Conservation (phyloP, 768 basidiomycete species). For the Astraeus odoratus region DNA sequence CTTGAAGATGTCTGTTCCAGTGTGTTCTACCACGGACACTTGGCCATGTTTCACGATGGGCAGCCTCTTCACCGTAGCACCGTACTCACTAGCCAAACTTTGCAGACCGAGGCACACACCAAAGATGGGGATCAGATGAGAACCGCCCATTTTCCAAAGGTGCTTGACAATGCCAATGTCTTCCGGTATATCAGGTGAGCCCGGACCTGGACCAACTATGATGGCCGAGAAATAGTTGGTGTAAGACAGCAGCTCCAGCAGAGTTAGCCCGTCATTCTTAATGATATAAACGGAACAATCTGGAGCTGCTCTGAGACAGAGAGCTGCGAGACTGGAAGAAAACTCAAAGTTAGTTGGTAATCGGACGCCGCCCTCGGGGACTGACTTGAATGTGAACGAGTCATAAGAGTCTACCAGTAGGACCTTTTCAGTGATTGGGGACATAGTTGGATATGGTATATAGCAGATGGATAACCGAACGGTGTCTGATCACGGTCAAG, state of each 20-base stretch:
- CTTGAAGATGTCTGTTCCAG: conserved; percentile 53
- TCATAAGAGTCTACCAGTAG: conserved; percentile 81
- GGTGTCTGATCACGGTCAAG: not conserved
- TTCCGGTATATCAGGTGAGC: conserved; percentile 53
- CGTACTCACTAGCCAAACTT: conserved; percentile 61
- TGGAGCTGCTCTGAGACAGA: conserved; percentile 60
- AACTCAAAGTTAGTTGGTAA: conserved; percentile 1
- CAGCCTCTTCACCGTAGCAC: conserved; percentile 53
- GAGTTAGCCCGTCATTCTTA: conserved; percentile 58
- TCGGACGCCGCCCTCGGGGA: conserved; percentile 7
- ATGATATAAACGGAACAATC: conserved; percentile 59
- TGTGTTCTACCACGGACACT: conserved; percentile 57
- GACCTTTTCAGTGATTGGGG: conserved; percentile 37
- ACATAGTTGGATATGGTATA: conserved; percentile 14
- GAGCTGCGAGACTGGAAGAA: conserved; percentile 61
- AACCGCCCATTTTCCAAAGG: conserved; percentile 57
- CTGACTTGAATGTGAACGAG: conserved; percentile 84
- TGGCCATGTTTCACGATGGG: conserved; percentile 75
- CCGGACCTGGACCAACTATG: conserved; percentile 75
- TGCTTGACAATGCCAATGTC: conserved; percentile 68
- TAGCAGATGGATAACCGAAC: not conserved
- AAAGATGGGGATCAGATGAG: conserved; percentile 59
- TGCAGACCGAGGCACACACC: conserved; percentile 83
- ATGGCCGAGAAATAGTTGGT: conserved; percentile 61
- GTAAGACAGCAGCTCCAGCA: conserved; percentile 43